A percentile compares a stretch with the other conserved stretches of the same genome.
These are phyloP conservation scores for Lepidium campestre DNA, from an alignment of 441 rosid species.

Conservation along the genomic window DNA sequence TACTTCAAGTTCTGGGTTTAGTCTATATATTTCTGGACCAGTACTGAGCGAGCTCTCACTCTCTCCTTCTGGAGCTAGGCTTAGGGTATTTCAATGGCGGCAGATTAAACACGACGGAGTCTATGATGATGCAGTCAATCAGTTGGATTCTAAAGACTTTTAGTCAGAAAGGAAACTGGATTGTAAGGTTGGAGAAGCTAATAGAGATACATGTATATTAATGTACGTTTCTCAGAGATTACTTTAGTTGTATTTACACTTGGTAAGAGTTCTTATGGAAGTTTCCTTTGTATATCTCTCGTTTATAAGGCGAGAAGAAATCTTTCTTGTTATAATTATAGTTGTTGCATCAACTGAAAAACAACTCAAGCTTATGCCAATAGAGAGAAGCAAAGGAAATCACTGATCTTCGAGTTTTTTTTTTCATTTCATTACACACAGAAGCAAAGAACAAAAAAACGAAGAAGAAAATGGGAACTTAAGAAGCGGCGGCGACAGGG, in stretches of 20 bases:
- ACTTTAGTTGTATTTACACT: neutral
- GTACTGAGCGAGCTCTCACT: neutral
- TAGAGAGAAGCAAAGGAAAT: neutral
- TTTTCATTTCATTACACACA: slow-evolving; percentile 14
- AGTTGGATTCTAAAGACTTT: slow-evolving; percentile 5
- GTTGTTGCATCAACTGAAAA: neutral
- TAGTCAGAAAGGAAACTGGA: slow-evolving; percentile 6
- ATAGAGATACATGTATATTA: slow-evolving; percentile 15
- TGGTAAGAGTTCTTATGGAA: slow-evolving; percentile 7
- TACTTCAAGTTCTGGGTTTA: neutral
- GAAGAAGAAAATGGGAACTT: neutral
- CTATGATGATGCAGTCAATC: slow-evolving; percentile 1
- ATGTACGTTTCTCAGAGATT: slow-evolving; percentile 1
- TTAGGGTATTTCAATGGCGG: neutral
- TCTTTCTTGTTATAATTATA: neutral
- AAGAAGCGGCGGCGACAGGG: slow-evolving; percentile 15
- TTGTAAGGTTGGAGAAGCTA: slow-evolving; percentile 13
- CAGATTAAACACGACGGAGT: slow-evolving; percentile 1
- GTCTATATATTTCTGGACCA: neutral
- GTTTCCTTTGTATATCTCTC: neutral
- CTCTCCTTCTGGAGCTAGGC: neutral
- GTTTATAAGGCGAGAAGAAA: neutral
- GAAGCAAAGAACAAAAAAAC: neutral
- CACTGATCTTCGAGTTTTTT: neutral
- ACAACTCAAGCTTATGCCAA: neutral